Base-by-base conservation (phyloP, 2,329 filamentous ascomycete species). In the Penicillium sp. region DNA sequence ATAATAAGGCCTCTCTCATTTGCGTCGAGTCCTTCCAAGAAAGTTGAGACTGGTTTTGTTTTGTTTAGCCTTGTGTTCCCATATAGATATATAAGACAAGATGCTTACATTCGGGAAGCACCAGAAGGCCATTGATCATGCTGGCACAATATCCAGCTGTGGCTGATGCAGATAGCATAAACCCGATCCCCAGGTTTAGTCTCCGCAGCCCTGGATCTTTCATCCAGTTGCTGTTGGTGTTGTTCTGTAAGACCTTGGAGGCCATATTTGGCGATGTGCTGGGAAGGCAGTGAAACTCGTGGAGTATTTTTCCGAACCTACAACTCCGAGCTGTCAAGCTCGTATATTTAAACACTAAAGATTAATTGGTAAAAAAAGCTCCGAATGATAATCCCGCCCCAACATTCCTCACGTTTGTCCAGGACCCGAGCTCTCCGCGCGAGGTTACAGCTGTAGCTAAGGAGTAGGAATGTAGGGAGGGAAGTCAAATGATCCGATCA, bases 101-200 rank as follows among this genome's bases (percentile, higher is more conserved):
- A 40, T 44, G 7, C 21, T 52, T 60, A 65, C 62, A 65, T 55
- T 65, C 61, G 16, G 61, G 61, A 34, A 65, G 54, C 12, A 65
- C 62, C 7, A 64, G 49, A 12, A 65, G 50, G 34, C 62, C 62
- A 42, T 65, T 65, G 49, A 65, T 65, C 56, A 64, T 62, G 31
- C 62, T 65, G 23, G 61, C 61, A 58, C 63, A 64, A 35, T 64
- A 65, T 37, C 62, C 62, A 3, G 62, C 55, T 2, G 62, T 65
- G 50, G 62, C 61, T n/a, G 62, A 65, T 37, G 62, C 62, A 46
- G 62, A 58, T 23, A 65, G 48, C 60, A 65, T 62, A 40, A 65
- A 60, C 31, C 54, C 50, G 34, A 65, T 65, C 21, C 62, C 62
- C 16, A 62, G 41, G 42, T 65, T 65, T 41, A 65, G 41, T 46